Conservation (phyloP, 1,284 basidiomycete species). For the Tylopilus sp. region DNA sequence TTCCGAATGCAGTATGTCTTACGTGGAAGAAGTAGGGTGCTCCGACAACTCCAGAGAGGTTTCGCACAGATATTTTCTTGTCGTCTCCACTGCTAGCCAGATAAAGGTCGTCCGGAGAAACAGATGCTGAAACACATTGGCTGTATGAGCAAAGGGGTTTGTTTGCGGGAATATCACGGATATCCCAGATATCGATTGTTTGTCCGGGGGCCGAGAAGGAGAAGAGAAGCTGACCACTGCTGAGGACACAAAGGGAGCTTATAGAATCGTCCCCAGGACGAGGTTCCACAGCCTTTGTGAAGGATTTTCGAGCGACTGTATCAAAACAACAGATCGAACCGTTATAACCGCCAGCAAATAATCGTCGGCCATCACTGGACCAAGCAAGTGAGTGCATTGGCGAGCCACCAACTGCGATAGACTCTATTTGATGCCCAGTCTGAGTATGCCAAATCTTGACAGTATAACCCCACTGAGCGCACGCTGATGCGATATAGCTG, state of each 20-base stretch:
- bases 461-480: not conserved
- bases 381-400: slow-evolving; percentile 1
- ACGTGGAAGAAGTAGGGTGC: not conserved
- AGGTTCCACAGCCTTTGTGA: not conserved
- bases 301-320: not conserved
- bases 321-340: slow-evolving; percentile 3
- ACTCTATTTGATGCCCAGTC: not conserved
- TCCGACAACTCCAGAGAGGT: not conserved
- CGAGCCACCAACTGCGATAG: not conserved
- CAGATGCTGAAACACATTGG: not conserved
- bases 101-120: not conserved
- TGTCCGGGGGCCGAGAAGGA: too few relatives aligned
- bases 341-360: not conserved
- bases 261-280: not conserved
- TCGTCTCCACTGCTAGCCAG: not conserved
- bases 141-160: not conserved
- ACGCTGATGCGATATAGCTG: not conserved
- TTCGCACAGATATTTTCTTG: not conserved
- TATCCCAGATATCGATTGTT: slow-evolving; percentile 5
- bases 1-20: not conserved
- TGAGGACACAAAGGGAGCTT: too few relatives aligned
- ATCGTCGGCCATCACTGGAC: slow-evolving; percentile 3
- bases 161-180: not conserved
- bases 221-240: too few relatives aligned
- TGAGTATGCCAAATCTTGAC: slow-evolving; percentile 3